Percentiles rank a stretch among this genome's conserved stretches.
These are phyloP conservation scores for Graphilbum ipis-grandicollis DNA, from an alignment of 2,329 filamentous ascomycete species.

Conservation along the genomic window DNA sequence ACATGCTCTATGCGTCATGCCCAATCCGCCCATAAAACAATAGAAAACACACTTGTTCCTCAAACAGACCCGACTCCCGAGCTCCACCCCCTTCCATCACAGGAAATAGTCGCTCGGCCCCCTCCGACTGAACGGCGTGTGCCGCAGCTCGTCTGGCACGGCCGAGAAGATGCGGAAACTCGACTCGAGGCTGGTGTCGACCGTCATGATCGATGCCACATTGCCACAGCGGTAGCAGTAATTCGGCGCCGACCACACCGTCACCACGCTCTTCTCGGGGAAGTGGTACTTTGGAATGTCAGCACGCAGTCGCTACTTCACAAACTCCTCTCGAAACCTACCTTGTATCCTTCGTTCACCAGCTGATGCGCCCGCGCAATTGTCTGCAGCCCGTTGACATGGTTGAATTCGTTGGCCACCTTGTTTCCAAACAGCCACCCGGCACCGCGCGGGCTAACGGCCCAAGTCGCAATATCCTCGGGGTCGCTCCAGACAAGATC, in stretches of 20 bases:
- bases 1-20: not conserved
- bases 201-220: conserved; percentile 88
- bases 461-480: conserved; percentile 93
- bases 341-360: conserved; percentile 96
- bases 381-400: conserved; percentile 89
- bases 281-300: conserved; percentile 57
- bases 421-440: conserved; percentile 96
- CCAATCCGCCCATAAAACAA: not conserved
- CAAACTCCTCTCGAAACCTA: conserved; percentile 18
- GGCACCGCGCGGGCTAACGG: conserved; percentile 83
- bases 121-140: conserved; percentile 55
- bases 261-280: conserved; percentile 84
- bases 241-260: conserved; percentile 95
- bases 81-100: too few species aligned
- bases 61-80: too few species aligned
- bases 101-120: conserved; percentile 57
- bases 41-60: not conserved
- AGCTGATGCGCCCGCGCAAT: conserved; percentile 96
- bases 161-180: conserved; percentile 87
- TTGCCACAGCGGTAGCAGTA: conserved; percentile 94
- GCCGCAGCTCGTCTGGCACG: conserved; percentile 70
- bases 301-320: not conserved
- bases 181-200: conserved; percentile 68
- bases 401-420: conserved; percentile 92
- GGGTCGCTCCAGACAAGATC: conserved; percentile 97